Percentiles rank a stretch among this genome's conserved stretches.
Conservation (phyloP, 2,329 filamentous ascomycete species). For the Ophiocordyceps australis region DNA sequence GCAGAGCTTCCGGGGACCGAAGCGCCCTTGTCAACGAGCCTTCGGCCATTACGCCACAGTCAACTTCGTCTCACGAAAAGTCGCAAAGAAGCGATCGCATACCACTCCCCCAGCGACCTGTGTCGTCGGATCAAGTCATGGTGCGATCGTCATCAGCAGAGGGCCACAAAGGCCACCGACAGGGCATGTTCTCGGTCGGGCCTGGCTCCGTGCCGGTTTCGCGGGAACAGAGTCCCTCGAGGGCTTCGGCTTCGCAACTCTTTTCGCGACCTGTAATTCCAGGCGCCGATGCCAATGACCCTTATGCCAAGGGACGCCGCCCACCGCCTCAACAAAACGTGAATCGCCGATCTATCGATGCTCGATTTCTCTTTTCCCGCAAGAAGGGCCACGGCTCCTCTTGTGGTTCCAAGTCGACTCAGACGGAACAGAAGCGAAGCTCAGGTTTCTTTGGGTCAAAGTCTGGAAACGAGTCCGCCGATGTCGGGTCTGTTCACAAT, state of each 20-base stretch:
- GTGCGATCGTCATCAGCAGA: constrained; percentile 21
- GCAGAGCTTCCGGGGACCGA: constrained; percentile 15
- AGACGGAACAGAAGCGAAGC: constrained; percentile 36
- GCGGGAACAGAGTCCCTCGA: constrained; percentile 45
- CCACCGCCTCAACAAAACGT: constrained; percentile 48
- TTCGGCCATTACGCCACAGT: constrained; percentile 47
- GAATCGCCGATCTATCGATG: constrained; percentile 47
- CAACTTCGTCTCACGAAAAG: constrained; percentile 38
- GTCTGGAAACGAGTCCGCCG: constrained; percentile 15
- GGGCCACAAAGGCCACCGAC: constrained; percentile 26
- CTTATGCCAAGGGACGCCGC: constrained; percentile 69
- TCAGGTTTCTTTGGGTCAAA: constrained; percentile 19
- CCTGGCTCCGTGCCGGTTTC: constrained; percentile 37
- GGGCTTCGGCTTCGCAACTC: constrained; percentile 39
- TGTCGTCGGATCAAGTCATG: constrained; percentile 22
- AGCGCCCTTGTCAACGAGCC: constrained; percentile 19
- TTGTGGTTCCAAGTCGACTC: constrained; percentile 28
- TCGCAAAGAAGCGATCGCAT: constrained; percentile 21
- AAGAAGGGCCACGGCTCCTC: constrained; percentile 50
- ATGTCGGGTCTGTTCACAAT: constrained; percentile 8
- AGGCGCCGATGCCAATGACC: constrained; percentile 63
- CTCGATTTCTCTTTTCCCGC: constrained; percentile 67
- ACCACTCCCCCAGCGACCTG: constrained; percentile 20
- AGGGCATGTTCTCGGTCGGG: constrained; percentile 33
- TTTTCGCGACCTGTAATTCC: constrained; percentile 66